Percentiles rank a stretch among this genome's conserved stretches.
Conservation (phyloP, 345 rosid species). For the Gossypium thurberi region DNA sequence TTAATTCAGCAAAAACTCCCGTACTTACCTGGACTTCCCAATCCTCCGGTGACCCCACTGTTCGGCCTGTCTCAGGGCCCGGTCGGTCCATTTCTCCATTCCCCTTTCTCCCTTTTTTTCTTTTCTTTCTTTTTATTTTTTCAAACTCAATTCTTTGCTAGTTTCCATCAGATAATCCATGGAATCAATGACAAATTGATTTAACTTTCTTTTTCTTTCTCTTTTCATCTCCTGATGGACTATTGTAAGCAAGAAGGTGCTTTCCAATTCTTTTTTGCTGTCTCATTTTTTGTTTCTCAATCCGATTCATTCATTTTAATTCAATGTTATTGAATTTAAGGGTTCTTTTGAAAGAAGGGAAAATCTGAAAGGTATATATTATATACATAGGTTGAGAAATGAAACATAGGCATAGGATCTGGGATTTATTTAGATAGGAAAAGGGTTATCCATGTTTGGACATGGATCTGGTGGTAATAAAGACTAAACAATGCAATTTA, state of each 20-base stretch:
- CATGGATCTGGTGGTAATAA: too few relatives aligned
- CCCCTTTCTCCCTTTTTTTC: neutral
- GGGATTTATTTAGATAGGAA: neutral
- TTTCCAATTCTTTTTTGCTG: neutral
- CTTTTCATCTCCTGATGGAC: neutral
- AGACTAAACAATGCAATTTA: too few relatives aligned
- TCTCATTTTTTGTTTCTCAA: neutral
- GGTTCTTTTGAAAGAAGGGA: neutral
- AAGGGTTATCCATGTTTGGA: too few relatives aligned
- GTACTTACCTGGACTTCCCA: neutral
- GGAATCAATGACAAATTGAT: neutral
- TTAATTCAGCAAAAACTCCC: too few relatives aligned
- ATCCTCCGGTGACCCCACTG: conserved; percentile 3
- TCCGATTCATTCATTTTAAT: neutral
- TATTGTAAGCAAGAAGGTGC: neutral
- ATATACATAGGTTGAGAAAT: neutral
- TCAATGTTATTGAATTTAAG: neutral
- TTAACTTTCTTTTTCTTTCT: neutral
- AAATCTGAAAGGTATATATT: neutral
- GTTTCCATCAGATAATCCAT: neutral
- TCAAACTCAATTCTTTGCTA: neutral
- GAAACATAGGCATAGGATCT: neutral
- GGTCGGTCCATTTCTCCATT: neutral
- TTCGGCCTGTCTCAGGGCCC: neutral
- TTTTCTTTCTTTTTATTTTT: neutral